Percentiles rank a stretch among this genome's conserved stretches.
Conservation (phyloP, 768 basidiomycete genomes). For the Candolleomyces aberdarensis region DNA sequence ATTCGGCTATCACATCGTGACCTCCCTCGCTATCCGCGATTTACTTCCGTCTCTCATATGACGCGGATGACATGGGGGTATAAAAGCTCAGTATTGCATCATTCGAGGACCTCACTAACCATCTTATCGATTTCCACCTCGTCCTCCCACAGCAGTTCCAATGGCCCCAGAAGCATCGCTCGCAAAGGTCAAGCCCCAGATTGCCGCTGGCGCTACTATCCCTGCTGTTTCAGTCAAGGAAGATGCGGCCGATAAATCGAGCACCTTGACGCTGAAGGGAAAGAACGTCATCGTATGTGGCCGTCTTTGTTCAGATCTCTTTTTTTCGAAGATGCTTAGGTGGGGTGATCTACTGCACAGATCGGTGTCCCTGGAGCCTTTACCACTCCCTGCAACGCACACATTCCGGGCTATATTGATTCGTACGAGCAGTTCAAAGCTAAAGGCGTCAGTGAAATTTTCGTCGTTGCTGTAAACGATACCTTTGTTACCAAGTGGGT, state of each 20-base stretch:
- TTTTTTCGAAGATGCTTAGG: not conserved
- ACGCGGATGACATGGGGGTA: not conserved
- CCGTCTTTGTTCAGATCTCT: not conserved
- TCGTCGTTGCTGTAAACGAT: slow-evolving; percentile 78
- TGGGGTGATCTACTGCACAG: slow-evolving; percentile 26
- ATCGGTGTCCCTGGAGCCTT: slow-evolving; percentile 79
- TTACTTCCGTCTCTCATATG: too few species aligned
- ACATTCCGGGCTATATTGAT: slow-evolving; percentile 62
- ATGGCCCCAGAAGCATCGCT: slow-evolving; percentile 5
- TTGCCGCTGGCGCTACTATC: slow-evolving; percentile 46
- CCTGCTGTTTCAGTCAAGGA: slow-evolving; percentile 58
- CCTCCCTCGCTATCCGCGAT: too few species aligned
- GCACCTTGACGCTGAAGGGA: slow-evolving; percentile 47
- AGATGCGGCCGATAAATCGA: slow-evolving; percentile 40
- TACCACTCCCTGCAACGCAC: slow-evolving; percentile 65
- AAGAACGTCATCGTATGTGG: slow-evolving; percentile 61
- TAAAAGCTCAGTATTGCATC: not conserved
- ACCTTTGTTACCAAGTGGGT: slow-evolving; percentile 63
- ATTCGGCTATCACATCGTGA: too few species aligned
- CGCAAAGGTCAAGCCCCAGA: slow-evolving; percentile 28
- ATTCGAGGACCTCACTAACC: not conserved
- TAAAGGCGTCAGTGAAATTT: slow-evolving; percentile 72
- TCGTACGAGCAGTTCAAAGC: slow-evolving; percentile 68
- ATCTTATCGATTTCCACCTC: not conserved
- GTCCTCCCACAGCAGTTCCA: not conserved